Percentiles rank a stretch among this genome's conserved stretches.
phyloP scores from a whole-genome alignment of 2,329 filamentous ascomycete genomes.

The Xylariales sp. region DNA sequence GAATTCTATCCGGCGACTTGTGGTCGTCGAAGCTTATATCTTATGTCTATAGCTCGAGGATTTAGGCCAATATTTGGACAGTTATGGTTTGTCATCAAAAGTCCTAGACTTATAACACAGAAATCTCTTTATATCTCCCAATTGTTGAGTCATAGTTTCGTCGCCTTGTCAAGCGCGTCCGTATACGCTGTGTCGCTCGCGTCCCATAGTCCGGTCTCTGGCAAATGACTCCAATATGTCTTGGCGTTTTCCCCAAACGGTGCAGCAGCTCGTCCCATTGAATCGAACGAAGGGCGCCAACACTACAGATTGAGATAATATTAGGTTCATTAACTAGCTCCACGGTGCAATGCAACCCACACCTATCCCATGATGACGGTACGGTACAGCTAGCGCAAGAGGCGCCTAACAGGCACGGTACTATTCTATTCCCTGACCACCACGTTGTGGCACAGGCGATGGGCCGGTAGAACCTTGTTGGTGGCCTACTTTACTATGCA shows the following conservation, averaged over 20 bases:
- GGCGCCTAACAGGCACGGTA: neutral
- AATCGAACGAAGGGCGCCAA: neutral
- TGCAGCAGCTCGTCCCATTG: neutral
- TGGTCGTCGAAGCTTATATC: neutral
- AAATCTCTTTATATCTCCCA: neutral
- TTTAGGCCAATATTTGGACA: neutral
- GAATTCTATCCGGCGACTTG: neutral
- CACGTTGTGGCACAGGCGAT: constrained; percentile 19
- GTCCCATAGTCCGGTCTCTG: neutral
- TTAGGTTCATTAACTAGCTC: neutral
- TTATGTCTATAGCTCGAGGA: neutral
- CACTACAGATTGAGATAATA: neutral
- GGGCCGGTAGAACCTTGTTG: neutral
- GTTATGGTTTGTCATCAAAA: neutral
- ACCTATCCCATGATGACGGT: constrained; percentile 9
- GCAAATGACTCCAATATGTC: constrained; percentile 6
- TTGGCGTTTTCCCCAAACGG: constrained; percentile 1
- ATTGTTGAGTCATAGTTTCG: constrained; percentile 8
- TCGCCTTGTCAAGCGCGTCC: neutral
- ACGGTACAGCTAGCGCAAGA: neutral
- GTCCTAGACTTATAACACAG: constrained; percentile 8
- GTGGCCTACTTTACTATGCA: neutral
- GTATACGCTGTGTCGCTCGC: neutral
- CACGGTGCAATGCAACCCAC: constrained; percentile 8
- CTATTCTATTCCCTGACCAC: constrained; percentile 17